These are phyloP conservation scores for Phytophthora vignae DNA, from an alignment of 352 stramenopile genomes.

Conservation along the genomic window DNA sequence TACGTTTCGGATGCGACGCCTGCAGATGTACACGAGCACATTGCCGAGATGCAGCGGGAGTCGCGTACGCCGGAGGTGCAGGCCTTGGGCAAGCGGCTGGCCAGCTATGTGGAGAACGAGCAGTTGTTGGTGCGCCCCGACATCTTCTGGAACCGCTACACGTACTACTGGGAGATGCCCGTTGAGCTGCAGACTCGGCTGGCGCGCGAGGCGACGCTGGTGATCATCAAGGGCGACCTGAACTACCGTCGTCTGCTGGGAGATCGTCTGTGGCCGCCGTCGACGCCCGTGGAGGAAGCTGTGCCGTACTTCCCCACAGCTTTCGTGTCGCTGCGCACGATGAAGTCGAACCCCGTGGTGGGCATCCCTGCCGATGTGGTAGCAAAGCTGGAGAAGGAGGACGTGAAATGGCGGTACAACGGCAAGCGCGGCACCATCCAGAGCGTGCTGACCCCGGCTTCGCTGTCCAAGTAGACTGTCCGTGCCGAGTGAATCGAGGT, in stretches of 20 bases:
- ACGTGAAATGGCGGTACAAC: conserved; percentile 71
- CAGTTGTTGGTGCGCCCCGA: conserved; percentile 38
- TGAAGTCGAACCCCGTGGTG: conserved; percentile 75
- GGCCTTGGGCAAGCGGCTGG: conserved; percentile 57
- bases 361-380: conserved; percentile 51
- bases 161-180: conserved; percentile 77
- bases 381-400: conserved; percentile 46
- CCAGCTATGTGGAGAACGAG: conserved; percentile 35
- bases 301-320: conserved; percentile 77
- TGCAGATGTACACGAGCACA: conserved; percentile 64
- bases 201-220: conserved; percentile 65
- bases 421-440: conserved; percentile 78
- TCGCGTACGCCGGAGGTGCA: conserved; percentile 47
- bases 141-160: conserved; percentile 77
- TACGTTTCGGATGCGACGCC: conserved; percentile 76
- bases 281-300: conserved; percentile 87
- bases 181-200: conserved; percentile 42
- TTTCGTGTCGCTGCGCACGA: conserved; percentile 72
- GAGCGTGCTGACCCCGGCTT: conserved; percentile 43
- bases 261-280: conserved; percentile 92
- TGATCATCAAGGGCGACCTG: conserved; percentile 98
- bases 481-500: neutral
- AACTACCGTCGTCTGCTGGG: conserved; percentile 97
- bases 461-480: conserved; percentile 8
- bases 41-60: conserved; percentile 55